phyloP scores from a whole-genome alignment of 441 rosid genomes.

The Eugenia klotzschiana region DNA sequence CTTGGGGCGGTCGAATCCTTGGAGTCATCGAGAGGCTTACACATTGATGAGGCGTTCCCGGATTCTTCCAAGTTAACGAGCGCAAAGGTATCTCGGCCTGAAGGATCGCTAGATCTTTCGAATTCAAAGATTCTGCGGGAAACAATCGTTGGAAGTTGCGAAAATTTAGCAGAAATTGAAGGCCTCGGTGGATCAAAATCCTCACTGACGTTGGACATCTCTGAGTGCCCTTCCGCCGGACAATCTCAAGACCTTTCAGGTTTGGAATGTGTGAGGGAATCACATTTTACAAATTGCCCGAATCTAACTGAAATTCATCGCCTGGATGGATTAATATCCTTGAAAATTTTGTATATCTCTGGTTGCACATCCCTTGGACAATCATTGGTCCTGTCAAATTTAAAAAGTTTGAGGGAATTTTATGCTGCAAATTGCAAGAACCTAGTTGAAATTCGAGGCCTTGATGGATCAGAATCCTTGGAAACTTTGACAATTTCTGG shows the following conservation, averaged over 20 bases:
- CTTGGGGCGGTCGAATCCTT: neutral
- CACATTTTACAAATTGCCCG: neutral
- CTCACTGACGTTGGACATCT: neutral
- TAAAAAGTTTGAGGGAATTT: neutral
- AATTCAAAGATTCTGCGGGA: neutral
- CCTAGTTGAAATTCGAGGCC: too few relatives aligned
- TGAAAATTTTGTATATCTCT: neutral
- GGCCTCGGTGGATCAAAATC: neutral
- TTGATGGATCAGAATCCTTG: too few relatives aligned
- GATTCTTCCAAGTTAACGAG: neutral
- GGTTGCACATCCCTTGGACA: neutral
- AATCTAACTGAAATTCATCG: neutral
- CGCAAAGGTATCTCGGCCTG: neutral
- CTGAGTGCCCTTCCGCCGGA: neutral
- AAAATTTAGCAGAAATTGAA: neutral
- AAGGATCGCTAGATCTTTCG: neutral
- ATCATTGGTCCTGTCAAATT: neutral
- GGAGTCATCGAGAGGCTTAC: neutral
- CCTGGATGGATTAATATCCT: neutral
- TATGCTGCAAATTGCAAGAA: too few relatives aligned
- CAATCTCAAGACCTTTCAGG: neutral
- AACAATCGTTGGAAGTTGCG: neutral
- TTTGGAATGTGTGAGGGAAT: neutral
- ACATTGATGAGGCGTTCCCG: neutral
- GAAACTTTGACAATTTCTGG: accelerated